phyloP scores from a whole-genome alignment of 306 rosid species.

The Lotus japonicus region DNA sequence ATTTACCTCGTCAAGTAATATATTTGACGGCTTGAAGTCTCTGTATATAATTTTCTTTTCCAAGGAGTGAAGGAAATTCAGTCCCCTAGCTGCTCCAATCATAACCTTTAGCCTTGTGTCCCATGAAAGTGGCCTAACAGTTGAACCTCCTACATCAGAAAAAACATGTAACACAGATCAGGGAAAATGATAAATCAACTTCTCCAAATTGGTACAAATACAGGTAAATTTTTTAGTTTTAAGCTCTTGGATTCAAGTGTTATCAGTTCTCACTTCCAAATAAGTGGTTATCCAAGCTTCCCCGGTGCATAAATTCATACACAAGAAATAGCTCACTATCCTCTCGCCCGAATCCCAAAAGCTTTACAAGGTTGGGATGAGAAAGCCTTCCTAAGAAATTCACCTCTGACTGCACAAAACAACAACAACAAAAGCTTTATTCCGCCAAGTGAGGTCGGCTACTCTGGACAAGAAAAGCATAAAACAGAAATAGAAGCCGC shows the following conservation, averaged over 20 bases:
- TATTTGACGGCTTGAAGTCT: conserved; percentile 85
- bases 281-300: conserved; percentile 78
- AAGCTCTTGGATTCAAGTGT: no score
- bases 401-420: conserved; percentile 70
- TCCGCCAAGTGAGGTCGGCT: no score
- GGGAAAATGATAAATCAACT: background rate
- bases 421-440: background rate
- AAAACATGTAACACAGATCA: background rate
- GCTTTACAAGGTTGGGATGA: conserved; percentile 83
- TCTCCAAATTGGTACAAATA: no score
- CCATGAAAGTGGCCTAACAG: conserved; percentile 73
- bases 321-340: conserved; percentile 46
- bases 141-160: conserved; percentile 59
- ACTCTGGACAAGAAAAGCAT: background rate
- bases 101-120: conserved; percentile 59
- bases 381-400: conserved; percentile 87
- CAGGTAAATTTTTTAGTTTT: no score
- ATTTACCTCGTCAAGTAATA: conserved; percentile 73
- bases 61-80: conserved; percentile 72
- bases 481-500: background rate
- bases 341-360: conserved; percentile 65
- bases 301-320: conserved; percentile 76
- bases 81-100: conserved; percentile 86
- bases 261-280: conserved; percentile 70
- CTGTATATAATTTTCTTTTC: conserved; percentile 70